Evolutionary conservation across 1,284 basidiomycete genomes (phyloP).

Genomic region (Papiliotrema terrestris): DNA sequence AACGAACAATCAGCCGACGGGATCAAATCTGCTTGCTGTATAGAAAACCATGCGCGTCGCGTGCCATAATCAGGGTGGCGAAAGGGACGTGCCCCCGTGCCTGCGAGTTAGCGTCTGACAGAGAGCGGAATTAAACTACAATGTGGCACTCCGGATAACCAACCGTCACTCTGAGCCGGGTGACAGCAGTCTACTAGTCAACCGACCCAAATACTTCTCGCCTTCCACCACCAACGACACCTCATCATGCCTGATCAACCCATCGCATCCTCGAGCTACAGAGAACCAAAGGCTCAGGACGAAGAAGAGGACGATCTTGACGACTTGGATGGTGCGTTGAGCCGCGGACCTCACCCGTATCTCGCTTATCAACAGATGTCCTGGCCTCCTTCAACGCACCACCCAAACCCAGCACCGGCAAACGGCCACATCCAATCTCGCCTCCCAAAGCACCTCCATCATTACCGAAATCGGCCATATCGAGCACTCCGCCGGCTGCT

Average conservation of each 20-base stretch:
- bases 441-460: conserved; percentile 28
- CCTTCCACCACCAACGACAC: background rate
- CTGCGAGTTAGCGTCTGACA: too few species aligned
- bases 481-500: conserved; percentile 4
- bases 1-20: too few species aligned
- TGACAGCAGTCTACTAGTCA: too few species aligned
- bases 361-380: conserved; percentile 29
- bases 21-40: too few species aligned
- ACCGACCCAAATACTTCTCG: background rate
- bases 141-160: too few species aligned
- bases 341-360: background rate
- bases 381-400: conserved; percentile 40
- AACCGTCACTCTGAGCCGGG: too few species aligned
- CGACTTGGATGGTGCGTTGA: conserved; percentile 39
- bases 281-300: conserved; percentile 23
- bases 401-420: conserved; percentile 5
- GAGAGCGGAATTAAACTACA: too few species aligned
- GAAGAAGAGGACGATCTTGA: conserved; percentile 46
- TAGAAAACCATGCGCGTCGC: too few species aligned
- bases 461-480: conserved; percentile 14
- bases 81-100: too few species aligned
- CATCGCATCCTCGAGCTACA: background rate
- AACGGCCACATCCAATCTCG: conserved; percentile 27
- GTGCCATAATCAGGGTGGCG: too few species aligned
- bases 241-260: background rate